Evolutionary conservation across 2,329 filamentous ascomycete species (phyloP).

Genomic region (Leptographium galeiforme): DNA sequence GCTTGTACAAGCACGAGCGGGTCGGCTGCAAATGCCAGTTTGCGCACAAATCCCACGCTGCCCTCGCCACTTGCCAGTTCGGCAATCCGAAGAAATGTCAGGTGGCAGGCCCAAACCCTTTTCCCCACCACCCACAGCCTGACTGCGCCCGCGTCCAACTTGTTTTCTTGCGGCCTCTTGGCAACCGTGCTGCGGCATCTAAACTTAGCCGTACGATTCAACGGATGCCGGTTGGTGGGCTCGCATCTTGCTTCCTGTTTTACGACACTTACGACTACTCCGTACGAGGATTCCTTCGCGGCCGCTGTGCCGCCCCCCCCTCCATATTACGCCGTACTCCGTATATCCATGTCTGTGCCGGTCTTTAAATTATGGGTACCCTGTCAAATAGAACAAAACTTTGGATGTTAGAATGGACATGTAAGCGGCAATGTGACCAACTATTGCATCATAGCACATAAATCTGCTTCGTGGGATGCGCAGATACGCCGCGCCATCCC

Average conservation of each 20-base stretch:
- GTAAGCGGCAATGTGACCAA: background rate
- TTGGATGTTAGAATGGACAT: background rate
- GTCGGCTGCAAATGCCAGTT: background rate
- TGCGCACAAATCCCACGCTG: too few relatives aligned
- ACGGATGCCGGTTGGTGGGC: too few relatives aligned
- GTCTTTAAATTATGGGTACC: too few relatives aligned
- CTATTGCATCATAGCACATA: slow-evolving; percentile 1
- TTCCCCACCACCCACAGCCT: too few relatives aligned
- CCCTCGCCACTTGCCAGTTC: too few relatives aligned
- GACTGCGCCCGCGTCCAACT: background rate
- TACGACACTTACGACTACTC: too few relatives aligned
- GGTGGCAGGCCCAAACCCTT: background rate
- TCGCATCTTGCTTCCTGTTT: background rate
- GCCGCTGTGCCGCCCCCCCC: too few relatives aligned
- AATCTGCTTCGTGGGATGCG: background rate
- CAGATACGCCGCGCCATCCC: background rate
- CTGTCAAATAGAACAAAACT: too few relatives aligned
- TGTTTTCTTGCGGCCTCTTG: background rate
- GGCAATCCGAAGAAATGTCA: background rate
- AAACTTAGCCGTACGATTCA: background rate
- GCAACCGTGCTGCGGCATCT: background rate
- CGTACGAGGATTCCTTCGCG: too few relatives aligned
- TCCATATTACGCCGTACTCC: too few relatives aligned
- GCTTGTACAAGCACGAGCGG: background rate
- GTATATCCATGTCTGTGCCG: too few relatives aligned